Evolutionary conservation across 2,329 filamentous ascomycete genomes (phyloP), one percentile per base, ranked within the genome.

Genomic region (Chalaropsis ovoidea): DNA sequence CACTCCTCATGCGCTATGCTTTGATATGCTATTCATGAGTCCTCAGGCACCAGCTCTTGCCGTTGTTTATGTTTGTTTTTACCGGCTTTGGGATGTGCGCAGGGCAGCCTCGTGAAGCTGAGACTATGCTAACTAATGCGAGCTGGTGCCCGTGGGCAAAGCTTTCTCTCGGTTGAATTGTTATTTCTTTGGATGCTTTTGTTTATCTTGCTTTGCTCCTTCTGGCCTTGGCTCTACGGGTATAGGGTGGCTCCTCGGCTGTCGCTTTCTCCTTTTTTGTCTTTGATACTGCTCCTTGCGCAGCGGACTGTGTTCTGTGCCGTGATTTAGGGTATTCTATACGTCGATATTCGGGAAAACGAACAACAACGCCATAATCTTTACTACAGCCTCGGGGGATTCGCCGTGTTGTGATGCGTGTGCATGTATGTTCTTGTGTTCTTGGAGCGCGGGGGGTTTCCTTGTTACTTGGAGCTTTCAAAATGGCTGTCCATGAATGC

Each of bases 1-100:
- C 47, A 52, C 47, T 47, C 6, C 54, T 68, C 63, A 65, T 64
- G 56, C 56, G 63, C 49, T 67, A 61, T 63, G 54, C 61, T 66
- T 61, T 61, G 64, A 65, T 65, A 62, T 64, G 63, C 45, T 65
- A 61, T 63, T 41, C 45, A 49, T 61, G 56, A 56, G 56, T 65
- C 35, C 47, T 35, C 35, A 22, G 54, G 52, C 41, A 58, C 49
- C 45, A n/a, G 19, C 61, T 60, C 41, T 39, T 47, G 19, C 27
- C 62, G 52, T 61, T 63, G 56, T 67, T 27, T 42, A 22, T 64
- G 17, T 67, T 66, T 60, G 31, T 63, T 60, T 39, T 62, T 45
- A 24, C 61, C 8, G 24, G 61, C 45, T 62, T 62, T 45, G 56
- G 42, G 42, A 65, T 60, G 42, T 52, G 56, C 41, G 56, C 63